Base-by-base conservation (phyloP, 257 asterid genomes). In the Forsythia viridissima region DNA sequence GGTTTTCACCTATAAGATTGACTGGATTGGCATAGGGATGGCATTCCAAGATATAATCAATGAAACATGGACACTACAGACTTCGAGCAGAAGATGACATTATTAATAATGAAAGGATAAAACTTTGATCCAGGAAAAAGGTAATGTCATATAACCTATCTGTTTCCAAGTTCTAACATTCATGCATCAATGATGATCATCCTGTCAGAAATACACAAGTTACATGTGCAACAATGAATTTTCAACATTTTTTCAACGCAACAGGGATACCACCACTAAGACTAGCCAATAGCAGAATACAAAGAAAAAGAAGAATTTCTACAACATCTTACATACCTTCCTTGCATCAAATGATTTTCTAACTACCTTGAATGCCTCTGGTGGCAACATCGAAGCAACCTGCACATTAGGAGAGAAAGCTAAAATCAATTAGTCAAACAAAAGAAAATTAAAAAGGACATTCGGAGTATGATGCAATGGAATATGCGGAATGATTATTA, bases 341-440 rank as follows among this genome's bases (percentile, higher is more conserved):
- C 99, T 91, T n/a, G 98, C 99, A 84, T 95, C 99, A 85, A 95
- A 95, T 10, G 98, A 95, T 85, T 95, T 93, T 81, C 99, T 86
- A 76, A 92, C 85, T 75, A 95, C 92, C 16, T 87, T 88, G 84
- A 95, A 95, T 10, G 97, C 97, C 80, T 93, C 98, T 8, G 87
- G 80, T 46, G 99, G 99, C 91, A 95, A 85, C 96, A 93, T 92
- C 38, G 99, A 93, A 81, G 98, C 92, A 73, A 95, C 98, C 99
- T 95, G 82, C 84, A 86, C 83, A 59, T 59, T 21, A 71, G 77
- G 6, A 51, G 42, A 75, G 41, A 57, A 70, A 68, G 76, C 34
- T 65, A 74, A 59, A 59, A 41, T 71, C 69, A 65, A 44, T 73
- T 61, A 34, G 55, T 46, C 41, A 15, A 30, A 37, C 57, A 18